Base-by-base conservation (phyloP, 768 basidiomycete species). In the Fomitopsis serialis region DNA sequence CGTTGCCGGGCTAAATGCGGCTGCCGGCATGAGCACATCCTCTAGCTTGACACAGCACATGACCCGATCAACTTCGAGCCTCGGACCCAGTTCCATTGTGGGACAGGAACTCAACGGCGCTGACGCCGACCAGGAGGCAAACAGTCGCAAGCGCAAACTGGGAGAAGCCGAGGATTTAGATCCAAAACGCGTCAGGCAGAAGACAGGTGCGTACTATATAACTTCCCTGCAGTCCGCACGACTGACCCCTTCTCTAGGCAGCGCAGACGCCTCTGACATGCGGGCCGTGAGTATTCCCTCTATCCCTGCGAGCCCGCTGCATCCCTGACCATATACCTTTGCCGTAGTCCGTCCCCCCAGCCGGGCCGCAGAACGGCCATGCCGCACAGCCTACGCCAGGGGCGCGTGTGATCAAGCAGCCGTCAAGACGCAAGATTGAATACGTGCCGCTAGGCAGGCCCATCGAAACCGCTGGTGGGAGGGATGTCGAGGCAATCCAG, bases 391-490 rank as follows among this genome's bases (percentile, higher is more conserved):
- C 59, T 19, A 19, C 47, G 17, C 34, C 48, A 22, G 50, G 53
- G 22, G 15, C 46, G 12, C 56, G 59, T 15, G 54, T 58, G 7
- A 60, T 63, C n/a, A 62, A 62, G 19, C 61, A 64, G 45, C 65
- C 65, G 2, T 61, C 80, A 50, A 76, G 81, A 32, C 84, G 88
- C 58, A 94, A 89, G 71, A 87, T 97, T 58, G 89, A 92, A 71
- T 97, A 95, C 66, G 75, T 88, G 27, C 94, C 94, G 0, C 73
- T 91, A 17, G 82, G 79, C 10, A 86, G 89, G 15, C 87, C 88
- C 57, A 66, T 88, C 43, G 82, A 87, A 29, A 85, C 84, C 0
- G 74, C 82, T 54, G 94, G 92, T 23, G 94, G 94, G 27, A 83
- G 92, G 59, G 88, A 96, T 68, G 64, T 93, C 32, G 77, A 82